These are phyloP conservation scores for Xylariaceae sp. DNA, from an alignment of 2,329 filamentous ascomycete genomes.

Conservation along the genomic window DNA sequence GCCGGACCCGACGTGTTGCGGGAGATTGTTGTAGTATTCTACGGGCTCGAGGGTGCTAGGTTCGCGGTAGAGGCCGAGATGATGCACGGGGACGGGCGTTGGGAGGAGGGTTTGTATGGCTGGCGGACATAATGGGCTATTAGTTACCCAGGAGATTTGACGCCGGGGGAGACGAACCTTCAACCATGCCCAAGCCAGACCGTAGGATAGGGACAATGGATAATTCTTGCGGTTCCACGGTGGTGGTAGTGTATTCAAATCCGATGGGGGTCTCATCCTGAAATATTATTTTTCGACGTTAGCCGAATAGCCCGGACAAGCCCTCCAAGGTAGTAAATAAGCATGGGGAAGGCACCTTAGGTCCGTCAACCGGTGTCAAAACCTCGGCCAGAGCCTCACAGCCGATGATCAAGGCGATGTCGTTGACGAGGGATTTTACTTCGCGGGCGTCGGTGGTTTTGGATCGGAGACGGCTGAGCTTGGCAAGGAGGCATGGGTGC, in stretches of 20 bases:
- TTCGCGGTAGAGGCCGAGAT: conserved; percentile 92
- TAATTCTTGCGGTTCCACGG: conserved; percentile 61
- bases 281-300: not conserved
- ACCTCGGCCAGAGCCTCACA: conserved; percentile 72
- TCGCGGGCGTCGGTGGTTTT: conserved; percentile 65
- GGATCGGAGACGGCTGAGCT: conserved; percentile 85
- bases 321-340: not conserved
- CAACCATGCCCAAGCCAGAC: conserved; percentile 86
- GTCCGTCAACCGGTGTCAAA: conserved; percentile 53
- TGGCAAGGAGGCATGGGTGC: conserved; percentile 82
- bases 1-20: conserved; percentile 57
- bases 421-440: conserved; percentile 77
- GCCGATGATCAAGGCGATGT: conserved; percentile 78
- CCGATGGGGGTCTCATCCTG: conserved; percentile 77
- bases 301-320: conserved; percentile 3
- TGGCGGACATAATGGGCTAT: too few species aligned
- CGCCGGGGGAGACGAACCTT: conserved; percentile 49
- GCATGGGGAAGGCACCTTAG: conserved; percentile 52
- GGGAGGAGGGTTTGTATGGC: conserved; percentile 82
- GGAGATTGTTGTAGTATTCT: conserved; percentile 97
- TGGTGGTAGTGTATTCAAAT: conserved; percentile 65
- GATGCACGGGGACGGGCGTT: conserved; percentile 75
- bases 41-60: conserved; percentile 82
- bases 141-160: too few species aligned
- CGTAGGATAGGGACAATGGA: conserved; percentile 90